Evolutionary conservation across 768 basidiomycete genomes (phyloP).

Genomic region (Trametes punicea): DNA sequence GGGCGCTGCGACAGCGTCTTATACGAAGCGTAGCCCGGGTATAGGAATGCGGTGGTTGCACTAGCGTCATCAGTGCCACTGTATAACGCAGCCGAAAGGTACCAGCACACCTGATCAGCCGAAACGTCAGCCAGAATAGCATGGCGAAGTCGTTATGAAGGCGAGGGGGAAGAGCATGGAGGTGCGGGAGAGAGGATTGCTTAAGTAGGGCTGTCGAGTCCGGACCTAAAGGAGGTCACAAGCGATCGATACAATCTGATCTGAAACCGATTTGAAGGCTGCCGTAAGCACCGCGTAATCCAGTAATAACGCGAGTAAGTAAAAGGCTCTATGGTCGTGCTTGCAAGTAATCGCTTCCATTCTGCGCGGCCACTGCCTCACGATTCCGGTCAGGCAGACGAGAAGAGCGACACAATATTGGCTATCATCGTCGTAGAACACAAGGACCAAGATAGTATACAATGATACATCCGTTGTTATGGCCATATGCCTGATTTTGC

Average conservation of each 20-base stretch:
- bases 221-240: neutral
- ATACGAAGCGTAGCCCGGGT: constrained; percentile 96
- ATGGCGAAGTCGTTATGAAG: constrained; percentile 24
- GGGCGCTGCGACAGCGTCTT: constrained; percentile 88
- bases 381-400: constrained; percentile 11
- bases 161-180: neutral
- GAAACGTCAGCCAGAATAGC: constrained; percentile 42
- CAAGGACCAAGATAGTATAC: constrained; percentile 2
- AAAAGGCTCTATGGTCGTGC: too few relatives aligned
- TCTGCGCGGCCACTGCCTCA: constrained; percentile 5
- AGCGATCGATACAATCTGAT: neutral
- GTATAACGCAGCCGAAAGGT: neutral
- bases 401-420: neutral
- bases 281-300: neutral
- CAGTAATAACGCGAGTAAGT: neutral
- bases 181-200: constrained; percentile 7
- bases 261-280: neutral
- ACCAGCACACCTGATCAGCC: constrained; percentile 36
- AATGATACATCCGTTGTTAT: neutral
- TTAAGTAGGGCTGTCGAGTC: constrained; percentile 3
- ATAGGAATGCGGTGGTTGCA: constrained; percentile 76
- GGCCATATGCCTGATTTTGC: neutral
- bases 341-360: neutral
- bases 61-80: constrained; percentile 33
- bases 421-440: neutral